Base-by-base conservation (phyloP, 2,329 filamentous ascomycete genomes). In the Geosmithia flava region DNA sequence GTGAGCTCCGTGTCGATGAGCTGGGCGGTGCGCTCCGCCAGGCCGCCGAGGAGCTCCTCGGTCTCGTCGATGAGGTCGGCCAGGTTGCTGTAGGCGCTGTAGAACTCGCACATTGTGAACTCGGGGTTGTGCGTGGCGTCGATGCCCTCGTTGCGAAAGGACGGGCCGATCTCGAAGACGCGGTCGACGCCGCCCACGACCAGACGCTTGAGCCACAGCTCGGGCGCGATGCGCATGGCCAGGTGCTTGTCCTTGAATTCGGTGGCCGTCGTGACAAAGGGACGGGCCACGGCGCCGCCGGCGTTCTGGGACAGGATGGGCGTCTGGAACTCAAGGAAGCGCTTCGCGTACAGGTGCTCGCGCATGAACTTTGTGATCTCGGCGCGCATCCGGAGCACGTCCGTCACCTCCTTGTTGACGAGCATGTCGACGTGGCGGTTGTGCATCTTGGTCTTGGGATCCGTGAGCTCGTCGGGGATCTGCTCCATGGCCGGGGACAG, bases 21-120 rank as follows among this genome's bases (percentile, higher is more conserved):
- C 5, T 66, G 53, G 5, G 69, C 62, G 39, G 78, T 73, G 52
- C 75, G 71, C 16, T 64, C 56, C 10, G 78, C 75, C 16, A 90
- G 69, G 17, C 75, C 72, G 33, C 62, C 68, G 30, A 96, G 65
- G 45, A 97, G 66, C 15, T 74, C 68, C 62, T 93, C 85, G 1
- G 91, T 97, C 60, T 81, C 78, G 19, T 65, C 61, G 59, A 95
- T 89, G 46, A 97, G 69, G 42, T 86, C 78, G 37, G 81, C 69
- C 0, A 96, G 74, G 53, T 83, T 85, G 51, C 84, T 81, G 58
- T 90, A 94, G 2, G 90, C 83, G 52, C 85, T 83, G 66, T 98
- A 98, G 67, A 95, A 97, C 67, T 98, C 93, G 70, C 91, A 97
- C 51, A 87, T 97, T 43, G 87, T 93, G 67, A 97, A 98, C 61